Conservation (phyloP, 768 basidiomycete species). For the Suillus decipiens region DNA sequence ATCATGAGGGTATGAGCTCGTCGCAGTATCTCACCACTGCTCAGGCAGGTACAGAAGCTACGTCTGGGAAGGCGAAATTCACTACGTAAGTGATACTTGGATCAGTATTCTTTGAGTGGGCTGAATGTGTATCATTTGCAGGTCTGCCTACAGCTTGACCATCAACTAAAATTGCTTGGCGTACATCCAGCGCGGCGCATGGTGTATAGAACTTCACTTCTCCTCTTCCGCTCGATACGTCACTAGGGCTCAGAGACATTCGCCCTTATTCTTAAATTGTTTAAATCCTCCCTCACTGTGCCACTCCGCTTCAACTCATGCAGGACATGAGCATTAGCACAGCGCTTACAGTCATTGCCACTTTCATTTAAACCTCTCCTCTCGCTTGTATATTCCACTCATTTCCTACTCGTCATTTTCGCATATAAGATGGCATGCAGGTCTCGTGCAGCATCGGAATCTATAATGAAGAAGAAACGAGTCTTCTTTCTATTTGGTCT, state of each 20-base stretch:
- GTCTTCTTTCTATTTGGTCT: not conserved
- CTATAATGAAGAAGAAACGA: not conserved
- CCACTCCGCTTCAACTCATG: not conserved
- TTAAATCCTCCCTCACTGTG: not conserved
- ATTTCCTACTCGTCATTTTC: not conserved
- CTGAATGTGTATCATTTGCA: slow-evolving; percentile 20
- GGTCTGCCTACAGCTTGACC: slow-evolving; percentile 46
- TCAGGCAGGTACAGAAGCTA: slow-evolving; percentile 67
- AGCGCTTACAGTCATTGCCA: not conserved
- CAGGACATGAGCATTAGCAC: not conserved
- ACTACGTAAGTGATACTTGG: slow-evolving; percentile 45
- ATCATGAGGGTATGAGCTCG: slow-evolving; percentile 43
- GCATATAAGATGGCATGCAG: not conserved
- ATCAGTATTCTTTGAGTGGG: not conserved
- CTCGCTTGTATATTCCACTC: not conserved
- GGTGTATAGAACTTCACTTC: not conserved
- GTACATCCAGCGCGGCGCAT: not conserved
- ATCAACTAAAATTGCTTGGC: slow-evolving; percentile 38
- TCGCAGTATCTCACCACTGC: slow-evolving; percentile 60
- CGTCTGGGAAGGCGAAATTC: slow-evolving; percentile 54
- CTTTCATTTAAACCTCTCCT: not conserved
- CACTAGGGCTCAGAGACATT: not conserved
- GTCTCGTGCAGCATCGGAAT: not conserved
- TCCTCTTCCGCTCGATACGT: not conserved
- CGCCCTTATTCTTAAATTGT: not conserved